Conservation (phyloP, 495 filamentous ascomycete genomes). For the Podospora appendiculata region DNA sequence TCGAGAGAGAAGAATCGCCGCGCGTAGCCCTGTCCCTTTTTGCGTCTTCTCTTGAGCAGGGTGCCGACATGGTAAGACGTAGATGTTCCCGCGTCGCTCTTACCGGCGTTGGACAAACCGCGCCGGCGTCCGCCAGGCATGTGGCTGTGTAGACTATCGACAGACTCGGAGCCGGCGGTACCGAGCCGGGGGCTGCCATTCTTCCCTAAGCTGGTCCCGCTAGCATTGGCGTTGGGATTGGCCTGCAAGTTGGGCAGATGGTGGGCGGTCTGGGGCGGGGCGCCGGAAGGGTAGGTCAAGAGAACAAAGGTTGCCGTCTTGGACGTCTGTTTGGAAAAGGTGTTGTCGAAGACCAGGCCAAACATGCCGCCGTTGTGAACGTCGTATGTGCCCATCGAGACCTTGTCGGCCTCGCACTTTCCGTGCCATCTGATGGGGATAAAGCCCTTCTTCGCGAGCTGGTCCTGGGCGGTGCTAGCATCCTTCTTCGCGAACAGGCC, state of each 20-base stretch:
- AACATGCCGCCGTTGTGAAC: conserved; percentile 88
- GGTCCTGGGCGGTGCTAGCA: conserved; percentile 63
- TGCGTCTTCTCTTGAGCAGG: conserved; percentile 80
- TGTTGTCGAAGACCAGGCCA: conserved; percentile 96
- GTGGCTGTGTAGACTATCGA: conserved; percentile 51
- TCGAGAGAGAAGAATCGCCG: conserved; percentile 91
- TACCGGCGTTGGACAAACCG: conserved; percentile 21
- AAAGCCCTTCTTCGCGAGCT: conserved; percentile 76
- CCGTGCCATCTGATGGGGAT: conserved; percentile 83
- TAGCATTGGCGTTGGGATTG: conserved; percentile 31
- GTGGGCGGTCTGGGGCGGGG: conserved; percentile 72
- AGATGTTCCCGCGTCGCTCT: conserved; percentile 21
- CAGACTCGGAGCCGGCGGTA: conserved; percentile 39
- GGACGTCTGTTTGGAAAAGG: conserved; percentile 89
- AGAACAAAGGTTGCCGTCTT: conserved; percentile 94
- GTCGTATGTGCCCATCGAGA: conserved; percentile 84
- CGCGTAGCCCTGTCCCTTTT: conserved; percentile 89
- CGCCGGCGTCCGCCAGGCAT: conserved; percentile 12
- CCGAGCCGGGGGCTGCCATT: conserved; percentile 26
- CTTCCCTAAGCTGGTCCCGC: conserved; percentile 43
- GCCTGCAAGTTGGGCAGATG: conserved; percentile 52
- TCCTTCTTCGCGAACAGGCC: conserved; percentile 39
- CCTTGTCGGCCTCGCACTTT: conserved; percentile 92
- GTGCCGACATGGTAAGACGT: conserved; percentile 65
- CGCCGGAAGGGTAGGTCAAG: conserved; percentile 80